phyloP scores from a whole-genome alignment of 352 stramenopile species.

The Pythium aristosporum region DNA sequence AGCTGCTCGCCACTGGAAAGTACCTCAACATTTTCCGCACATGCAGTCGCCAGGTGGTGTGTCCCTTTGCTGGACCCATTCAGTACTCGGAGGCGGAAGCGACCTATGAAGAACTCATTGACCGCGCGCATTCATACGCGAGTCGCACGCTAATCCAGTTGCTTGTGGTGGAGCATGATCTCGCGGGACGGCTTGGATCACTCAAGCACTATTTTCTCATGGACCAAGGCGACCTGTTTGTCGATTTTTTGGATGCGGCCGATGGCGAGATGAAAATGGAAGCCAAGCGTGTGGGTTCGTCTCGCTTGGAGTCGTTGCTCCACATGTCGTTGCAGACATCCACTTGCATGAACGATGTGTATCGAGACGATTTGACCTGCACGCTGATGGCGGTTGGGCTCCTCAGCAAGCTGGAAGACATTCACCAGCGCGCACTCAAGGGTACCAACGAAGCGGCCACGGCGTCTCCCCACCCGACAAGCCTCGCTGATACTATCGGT shows the following conservation, averaged over 20 bases:
- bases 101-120: slow-evolving; percentile 82
- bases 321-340: slow-evolving; percentile 92
- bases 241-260: slow-evolving; percentile 97
- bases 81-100: slow-evolving; percentile 61
- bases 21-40: slow-evolving; percentile 91
- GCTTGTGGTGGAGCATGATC: slow-evolving; percentile 81
- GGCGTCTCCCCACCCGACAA: slow-evolving; percentile 16
- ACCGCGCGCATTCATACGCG: slow-evolving; percentile 80
- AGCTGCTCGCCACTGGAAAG: slow-evolving; percentile 91
- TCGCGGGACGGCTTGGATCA: slow-evolving; percentile 74
- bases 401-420: slow-evolving; percentile 92
- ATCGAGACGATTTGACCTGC: slow-evolving; percentile 91
- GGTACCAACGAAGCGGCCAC: slow-evolving; percentile 64
- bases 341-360: slow-evolving; percentile 85
- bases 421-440: slow-evolving; percentile 84
- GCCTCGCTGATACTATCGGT: slow-evolving; percentile 24
- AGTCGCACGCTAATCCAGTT: slow-evolving; percentile 75
- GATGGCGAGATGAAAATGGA: slow-evolving; percentile 92
- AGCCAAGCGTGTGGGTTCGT: slow-evolving; percentile 85
- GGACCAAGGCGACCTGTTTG: slow-evolving; percentile 98
- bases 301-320: slow-evolving; percentile 93
- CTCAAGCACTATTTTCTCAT: slow-evolving; percentile 99
- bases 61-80: slow-evolving; percentile 75
- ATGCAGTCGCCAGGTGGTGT: slow-evolving; percentile 76
- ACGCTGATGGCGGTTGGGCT: slow-evolving; percentile 85